Base-by-base conservation (phyloP, 495 filamentous ascomycete genomes). In the Trichoderma asperelloides region DNA sequence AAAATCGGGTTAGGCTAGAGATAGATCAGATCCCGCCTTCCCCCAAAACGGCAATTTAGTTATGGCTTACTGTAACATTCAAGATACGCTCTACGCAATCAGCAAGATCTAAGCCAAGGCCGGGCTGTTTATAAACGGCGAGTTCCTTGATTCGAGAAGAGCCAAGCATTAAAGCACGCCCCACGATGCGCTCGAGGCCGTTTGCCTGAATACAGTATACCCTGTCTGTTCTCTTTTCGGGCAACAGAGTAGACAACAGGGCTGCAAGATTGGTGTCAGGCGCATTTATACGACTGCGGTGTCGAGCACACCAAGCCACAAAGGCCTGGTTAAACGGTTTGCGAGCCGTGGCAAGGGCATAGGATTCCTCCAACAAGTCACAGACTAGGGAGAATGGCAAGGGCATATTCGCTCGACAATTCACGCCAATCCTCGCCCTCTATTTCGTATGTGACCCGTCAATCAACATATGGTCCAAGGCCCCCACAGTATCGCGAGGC, bases 201-300 rank as follows among this genome's bases (percentile, higher is more conserved):
- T 75, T 75, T 18, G 83, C 81, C 68, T 90, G 83, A 0, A 95
- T 76, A 67, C 77, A 78, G 73, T 92, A 96, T 11, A 91, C 88
- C 27, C 91, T 82, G 73, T 96, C 92, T 0, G 82, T 83, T 66
- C 91, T 81, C 70, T 84, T 87, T 68, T 91, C 87, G 0, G 92
- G 92, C 21, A 93, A 83, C 16, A 96, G 78, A 33, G 87, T 85
- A 3, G 89, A 91, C 0, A 95, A 80, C 25, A 95, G 76, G 0
- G 88, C 87, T 2, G 84, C 75, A 41, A 74, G 76, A 69, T 87
- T 79, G 3, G 84, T 84, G 60, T 80, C 76, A 4, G 80, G 73
- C 3, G 78, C 78, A 72, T 84, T 68, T 8, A 93, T 78, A 6
- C 72, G 73, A 15, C 75, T 74, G 1, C 76, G 82, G 74, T 92